Percentiles rank a stretch among this genome's conserved stretches.
Evolutionary conservation across 2,329 filamentous ascomycete species (phyloP).

Genomic region (Pseudogymnoascus destructans): DNA sequence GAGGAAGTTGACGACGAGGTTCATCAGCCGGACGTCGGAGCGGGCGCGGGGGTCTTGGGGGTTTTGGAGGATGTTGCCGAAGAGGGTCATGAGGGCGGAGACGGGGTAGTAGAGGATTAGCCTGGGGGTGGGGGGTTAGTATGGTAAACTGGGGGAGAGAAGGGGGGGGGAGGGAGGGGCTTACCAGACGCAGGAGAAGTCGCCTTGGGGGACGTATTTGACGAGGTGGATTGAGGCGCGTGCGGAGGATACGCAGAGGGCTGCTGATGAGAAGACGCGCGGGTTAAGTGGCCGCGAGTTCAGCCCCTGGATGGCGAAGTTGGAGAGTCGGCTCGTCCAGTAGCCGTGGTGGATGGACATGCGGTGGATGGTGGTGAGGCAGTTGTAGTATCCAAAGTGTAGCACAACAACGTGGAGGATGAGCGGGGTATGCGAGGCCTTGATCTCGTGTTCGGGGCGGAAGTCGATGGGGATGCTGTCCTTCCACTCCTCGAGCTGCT

Average conservation of each 20-base stretch:
- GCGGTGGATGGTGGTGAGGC: slow-evolving; percentile 89
- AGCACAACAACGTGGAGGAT: slow-evolving; percentile 88
- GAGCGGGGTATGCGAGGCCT: slow-evolving; percentile 80
- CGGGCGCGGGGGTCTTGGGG: slow-evolving; percentile 78
- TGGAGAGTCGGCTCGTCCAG: slow-evolving; percentile 89
- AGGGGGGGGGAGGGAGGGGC: slow-evolving; percentile 24
- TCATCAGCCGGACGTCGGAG: slow-evolving; percentile 84
- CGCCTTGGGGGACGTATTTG: slow-evolving; percentile 91
- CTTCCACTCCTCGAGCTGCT: slow-evolving; percentile 88
- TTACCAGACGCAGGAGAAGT: slow-evolving; percentile 90
- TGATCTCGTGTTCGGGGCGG: slow-evolving; percentile 93
- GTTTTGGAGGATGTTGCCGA: slow-evolving; percentile 93
- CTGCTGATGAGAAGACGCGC: slow-evolving; percentile 84
- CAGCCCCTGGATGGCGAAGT: slow-evolving; percentile 87
- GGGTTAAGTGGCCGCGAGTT: slow-evolving; percentile 87
- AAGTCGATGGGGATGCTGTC: slow-evolving; percentile 91
- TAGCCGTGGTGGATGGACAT: slow-evolving; percentile 98
- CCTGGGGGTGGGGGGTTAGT: slow-evolving; percentile 35
- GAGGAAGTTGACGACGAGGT: slow-evolving; percentile 80
- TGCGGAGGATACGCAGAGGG: slow-evolving; percentile 83
- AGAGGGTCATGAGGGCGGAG: slow-evolving; percentile 84
- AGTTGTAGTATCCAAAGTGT: slow-evolving; percentile 97
- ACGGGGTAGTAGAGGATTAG: slow-evolving; percentile 94
- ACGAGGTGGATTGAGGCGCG: slow-evolving; percentile 85
- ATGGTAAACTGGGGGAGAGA: neutral